Percentiles rank a stretch among this genome's conserved stretches.
phyloP scores from a whole-genome alignment of 768 basidiomycete species.

The Suillus subaureus region DNA sequence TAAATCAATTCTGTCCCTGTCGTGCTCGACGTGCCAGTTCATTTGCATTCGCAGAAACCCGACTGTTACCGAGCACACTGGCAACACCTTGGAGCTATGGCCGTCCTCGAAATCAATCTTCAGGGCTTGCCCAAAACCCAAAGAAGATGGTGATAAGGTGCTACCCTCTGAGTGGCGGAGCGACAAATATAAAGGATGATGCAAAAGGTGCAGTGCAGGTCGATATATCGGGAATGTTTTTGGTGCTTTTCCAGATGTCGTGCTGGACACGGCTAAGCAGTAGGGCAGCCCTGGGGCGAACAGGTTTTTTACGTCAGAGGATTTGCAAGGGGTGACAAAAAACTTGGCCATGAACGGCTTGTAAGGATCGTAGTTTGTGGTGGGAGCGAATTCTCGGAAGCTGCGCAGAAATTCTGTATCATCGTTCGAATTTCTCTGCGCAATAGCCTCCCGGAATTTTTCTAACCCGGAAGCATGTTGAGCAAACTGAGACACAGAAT shows the following conservation, averaged over 20 bases:
- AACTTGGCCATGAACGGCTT: slow-evolving; percentile 20
- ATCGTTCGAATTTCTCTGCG: neutral
- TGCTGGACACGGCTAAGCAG: slow-evolving; percentile 22
- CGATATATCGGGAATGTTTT: slow-evolving; percentile 26
- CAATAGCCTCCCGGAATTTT: neutral
- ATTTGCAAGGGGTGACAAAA: slow-evolving; percentile 3
- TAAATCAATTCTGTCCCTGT: neutral
- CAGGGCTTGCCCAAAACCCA: neutral
- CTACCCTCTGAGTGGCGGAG: neutral
- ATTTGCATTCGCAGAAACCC: neutral
- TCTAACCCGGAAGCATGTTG: neutral
- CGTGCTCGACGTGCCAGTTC: neutral
- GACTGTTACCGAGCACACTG: neutral
- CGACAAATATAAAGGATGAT: neutral
- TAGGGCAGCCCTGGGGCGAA: slow-evolving; percentile 26
- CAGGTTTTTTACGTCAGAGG: slow-evolving; percentile 21
- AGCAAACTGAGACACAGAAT: slow-evolving; percentile 2
- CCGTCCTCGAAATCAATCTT: neutral
- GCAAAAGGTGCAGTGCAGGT: neutral
- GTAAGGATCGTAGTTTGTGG: slow-evolving; percentile 25
- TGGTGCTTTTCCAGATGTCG: slow-evolving; percentile 20
- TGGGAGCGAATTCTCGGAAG: slow-evolving; percentile 20
- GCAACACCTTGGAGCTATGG: neutral
- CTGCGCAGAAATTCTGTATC: slow-evolving; percentile 14
- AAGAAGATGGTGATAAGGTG: neutral